Percentiles rank a stretch among this genome's conserved stretches.
Evolutionary conservation across 202 grass and related monocot genomes (phyloP).

Genomic region (Eragrostis tef): DNA sequence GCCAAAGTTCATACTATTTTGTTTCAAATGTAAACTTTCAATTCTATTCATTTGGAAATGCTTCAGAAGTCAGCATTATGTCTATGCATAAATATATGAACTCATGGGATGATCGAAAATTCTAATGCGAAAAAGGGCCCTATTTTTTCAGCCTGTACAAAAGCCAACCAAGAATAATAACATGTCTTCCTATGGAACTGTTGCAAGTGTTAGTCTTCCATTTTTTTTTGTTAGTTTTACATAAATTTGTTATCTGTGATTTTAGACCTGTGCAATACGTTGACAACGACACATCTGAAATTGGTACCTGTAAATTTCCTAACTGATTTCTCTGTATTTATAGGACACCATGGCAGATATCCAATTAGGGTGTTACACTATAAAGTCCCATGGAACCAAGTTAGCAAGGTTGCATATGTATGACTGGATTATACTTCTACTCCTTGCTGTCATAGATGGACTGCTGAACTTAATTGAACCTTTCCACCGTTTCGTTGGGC

Average conservation of each 20-base stretch:
- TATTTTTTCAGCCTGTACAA: conserved; percentile 12
- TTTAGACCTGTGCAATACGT: conserved; percentile 10
- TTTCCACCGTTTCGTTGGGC: conserved; percentile 81
- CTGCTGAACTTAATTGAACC: conserved; percentile 75
- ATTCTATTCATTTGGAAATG: conserved; percentile 10
- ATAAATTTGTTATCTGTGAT: not conserved
- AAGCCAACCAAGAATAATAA: not conserved
- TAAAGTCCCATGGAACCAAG: conserved; percentile 72
- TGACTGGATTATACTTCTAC: conserved; percentile 82
- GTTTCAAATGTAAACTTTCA: not conserved
- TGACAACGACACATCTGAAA: not conserved
- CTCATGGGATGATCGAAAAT: not conserved
- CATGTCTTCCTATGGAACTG: not conserved
- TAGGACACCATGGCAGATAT: conserved; percentile 68
- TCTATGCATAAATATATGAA: not conserved
- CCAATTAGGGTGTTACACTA: conserved; percentile 62
- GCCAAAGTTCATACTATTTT: not conserved
- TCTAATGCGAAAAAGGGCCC: not conserved
- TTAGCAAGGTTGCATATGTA: conserved; percentile 67
- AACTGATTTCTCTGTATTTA: conserved; percentile 38
- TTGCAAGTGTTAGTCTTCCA: conserved; percentile 18
- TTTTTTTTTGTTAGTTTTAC: not conserved
- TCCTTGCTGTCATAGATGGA: conserved; percentile 64
- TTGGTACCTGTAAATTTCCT: conserved; percentile 5
- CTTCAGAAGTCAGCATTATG: not conserved